Evolutionary conservation across 108 stramenopile genomes (phyloP).

Genomic region (Nitzschia sp.): DNA sequence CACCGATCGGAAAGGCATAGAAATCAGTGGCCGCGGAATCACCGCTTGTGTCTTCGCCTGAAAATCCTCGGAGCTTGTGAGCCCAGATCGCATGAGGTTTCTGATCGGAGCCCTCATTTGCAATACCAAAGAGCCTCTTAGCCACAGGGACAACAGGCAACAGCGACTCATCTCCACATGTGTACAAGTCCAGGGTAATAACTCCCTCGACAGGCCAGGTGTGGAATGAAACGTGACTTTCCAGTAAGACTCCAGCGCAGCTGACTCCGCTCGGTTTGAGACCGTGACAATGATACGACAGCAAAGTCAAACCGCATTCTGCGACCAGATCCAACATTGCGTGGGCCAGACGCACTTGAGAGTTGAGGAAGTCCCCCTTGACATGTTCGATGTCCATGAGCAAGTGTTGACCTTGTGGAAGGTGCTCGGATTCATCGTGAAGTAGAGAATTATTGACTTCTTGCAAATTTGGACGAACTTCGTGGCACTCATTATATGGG

Average conservation of each 20-base stretch:
- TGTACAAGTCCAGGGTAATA: conserved; percentile 79
- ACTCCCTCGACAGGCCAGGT: conserved; percentile 80
- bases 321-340: conserved; percentile 67
- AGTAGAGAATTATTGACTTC: background rate
- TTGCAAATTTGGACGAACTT: too few species aligned
- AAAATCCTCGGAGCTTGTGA: conserved; percentile 71
- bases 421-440: conserved; percentile 46
- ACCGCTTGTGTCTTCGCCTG: background rate
- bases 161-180: conserved; percentile 60
- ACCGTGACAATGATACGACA: conserved; percentile 80
- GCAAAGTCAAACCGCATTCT: conserved; percentile 53
- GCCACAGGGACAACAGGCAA: conserved; percentile 61
- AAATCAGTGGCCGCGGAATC: conserved; percentile 13
- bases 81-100: conserved; percentile 61
- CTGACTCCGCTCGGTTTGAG: conserved; percentile 67
- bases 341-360: conserved; percentile 50
- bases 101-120: background rate
- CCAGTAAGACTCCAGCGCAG: conserved; percentile 76
- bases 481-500: background rate
- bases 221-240: conserved; percentile 79
- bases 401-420: conserved; percentile 77
- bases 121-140: conserved; percentile 58
- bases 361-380: conserved; percentile 63
- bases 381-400: conserved; percentile 80
- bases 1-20: conserved; percentile 31